phyloP scores from a whole-genome alignment of 768 basidiomycete genomes.

The Infundibulicybe gibba region DNA sequence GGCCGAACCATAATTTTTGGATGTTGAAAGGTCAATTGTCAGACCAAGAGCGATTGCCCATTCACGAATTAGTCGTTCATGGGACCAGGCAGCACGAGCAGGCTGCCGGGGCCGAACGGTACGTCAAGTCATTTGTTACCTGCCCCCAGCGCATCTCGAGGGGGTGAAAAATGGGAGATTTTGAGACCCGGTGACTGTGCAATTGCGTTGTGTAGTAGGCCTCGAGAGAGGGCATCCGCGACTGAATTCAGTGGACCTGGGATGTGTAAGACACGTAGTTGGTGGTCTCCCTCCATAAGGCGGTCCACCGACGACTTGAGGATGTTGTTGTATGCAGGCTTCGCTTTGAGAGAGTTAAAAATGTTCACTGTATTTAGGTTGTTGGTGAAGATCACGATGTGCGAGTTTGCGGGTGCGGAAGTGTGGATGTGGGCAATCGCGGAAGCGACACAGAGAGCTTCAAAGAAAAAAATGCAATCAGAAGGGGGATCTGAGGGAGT shows the following conservation, averaged over 20 bases:
- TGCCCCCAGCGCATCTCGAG: constrained; percentile 19
- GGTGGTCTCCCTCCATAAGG: neutral
- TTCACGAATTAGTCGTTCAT: constrained; percentile 20
- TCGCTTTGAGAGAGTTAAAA: too few species aligned
- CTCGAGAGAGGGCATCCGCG: constrained; percentile 17
- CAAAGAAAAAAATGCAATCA: too few species aligned
- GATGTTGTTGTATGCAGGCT: constrained; percentile 27
- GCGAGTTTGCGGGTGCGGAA: fast-evolving
- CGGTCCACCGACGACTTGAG: constrained; percentile 17
- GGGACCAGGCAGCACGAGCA: constrained; percentile 21
- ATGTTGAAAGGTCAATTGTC: constrained; percentile 19
- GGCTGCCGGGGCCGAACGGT: constrained; percentile 19
- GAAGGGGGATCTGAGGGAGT: too few species aligned
- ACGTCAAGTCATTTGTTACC: neutral
- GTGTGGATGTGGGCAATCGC: neutral
- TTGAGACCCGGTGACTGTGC: too few species aligned
- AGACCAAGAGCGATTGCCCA: constrained; percentile 26
- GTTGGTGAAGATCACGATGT: too few species aligned
- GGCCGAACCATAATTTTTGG: too few species aligned
- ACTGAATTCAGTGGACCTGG: constrained; percentile 19
- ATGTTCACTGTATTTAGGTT: too few species aligned
- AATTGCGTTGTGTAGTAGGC: too few species aligned
- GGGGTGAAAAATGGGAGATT: constrained; percentile 7
- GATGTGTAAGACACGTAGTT: constrained; percentile 21
- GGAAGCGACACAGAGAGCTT: constrained; percentile 6